Evolutionary conservation across 495 filamentous ascomycete genomes (phyloP).

Genomic region (Astrothelium macrocarpum): DNA sequence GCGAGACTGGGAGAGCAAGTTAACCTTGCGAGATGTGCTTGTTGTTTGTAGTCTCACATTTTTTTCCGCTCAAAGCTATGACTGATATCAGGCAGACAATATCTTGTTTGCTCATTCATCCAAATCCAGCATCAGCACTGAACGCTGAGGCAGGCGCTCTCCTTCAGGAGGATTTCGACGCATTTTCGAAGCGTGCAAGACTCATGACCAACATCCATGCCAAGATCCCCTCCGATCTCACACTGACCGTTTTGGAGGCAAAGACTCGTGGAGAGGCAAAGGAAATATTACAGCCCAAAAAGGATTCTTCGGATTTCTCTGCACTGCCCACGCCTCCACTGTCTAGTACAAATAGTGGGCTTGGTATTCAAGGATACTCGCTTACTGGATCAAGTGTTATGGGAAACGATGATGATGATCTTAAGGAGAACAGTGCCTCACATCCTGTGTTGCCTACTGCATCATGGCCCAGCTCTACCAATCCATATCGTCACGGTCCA

Average conservation of each 20-base stretch:
- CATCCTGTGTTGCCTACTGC: neutral
- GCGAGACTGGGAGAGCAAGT: slow-evolving; percentile 52
- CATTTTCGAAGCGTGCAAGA: slow-evolving; percentile 51
- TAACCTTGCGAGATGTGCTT: slow-evolving; percentile 56
- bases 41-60: slow-evolving; percentile 35
- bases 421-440: slow-evolving; percentile 17
- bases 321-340: neutral
- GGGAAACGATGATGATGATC: slow-evolving; percentile 6
- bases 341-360: neutral
- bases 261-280: slow-evolving; percentile 50
- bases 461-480: slow-evolving; percentile 5
- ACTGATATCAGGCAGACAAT: slow-evolving; percentile 41
- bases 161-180: slow-evolving; percentile 52
- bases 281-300: neutral
- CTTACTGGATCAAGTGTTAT: slow-evolving; percentile 6
- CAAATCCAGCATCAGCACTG: slow-evolving; percentile 61
- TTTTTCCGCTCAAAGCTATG: slow-evolving; percentile 5
- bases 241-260: slow-evolving; percentile 42
- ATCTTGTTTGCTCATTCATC: slow-evolving; percentile 60
- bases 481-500: slow-evolving; percentile 12
- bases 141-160: slow-evolving; percentile 56
- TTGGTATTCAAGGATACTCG: slow-evolving; percentile 4
- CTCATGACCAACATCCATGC: slow-evolving; percentile 63
- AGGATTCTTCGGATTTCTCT: neutral
- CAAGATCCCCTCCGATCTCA: slow-evolving; percentile 35